Evolutionary conservation across 768 basidiomycete species (phyloP), one percentile per base, ranked within the genome.

Genomic region (Dacryopinax primogenitus): DNA sequence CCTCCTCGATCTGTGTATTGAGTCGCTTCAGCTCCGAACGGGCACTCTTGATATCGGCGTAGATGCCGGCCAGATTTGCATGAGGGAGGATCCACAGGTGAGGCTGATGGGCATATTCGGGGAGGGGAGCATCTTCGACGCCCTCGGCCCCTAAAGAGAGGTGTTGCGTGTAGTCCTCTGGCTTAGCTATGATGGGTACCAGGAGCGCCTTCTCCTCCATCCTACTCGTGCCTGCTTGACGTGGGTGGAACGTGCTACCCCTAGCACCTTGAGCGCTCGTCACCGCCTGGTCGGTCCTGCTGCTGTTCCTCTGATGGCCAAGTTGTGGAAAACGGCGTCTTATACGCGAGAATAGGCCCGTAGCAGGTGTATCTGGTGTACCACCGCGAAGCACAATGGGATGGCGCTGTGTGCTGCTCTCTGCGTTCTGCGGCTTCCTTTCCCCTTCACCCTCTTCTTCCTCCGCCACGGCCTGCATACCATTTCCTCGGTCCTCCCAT

Each of bases 1-100:
- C 79, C 16, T 85, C 82, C n/a, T 78, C 77, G 67, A 91, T 90
- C 71, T 88, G 86, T 9, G 76, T 75, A 71, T 91, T 90, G 72
- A 90, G 86, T 15, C 77, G 76, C 75, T 90, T 89, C 39, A 91
- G 76, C 67, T 78, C 79, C 23, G 84, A 81, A 36, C 89, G 80
- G 83, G 86, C 87, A 64, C 79, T 77, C 33, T 83, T 84, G 70
- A 90, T 90, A 64, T 85, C 83, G 18, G 78, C 71, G 71, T 90
- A 92, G 21, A 88, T 83, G 4, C 76, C 72, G 7, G 84, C 84
- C 11, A 90, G 82, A 64, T 83, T 79, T 33, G 83, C 82, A 63
- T 84, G 87, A 69, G 85, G 79, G 33, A 88, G 72, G 6, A 86
- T 86, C 11, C 87, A 86, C 37, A 84, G 75, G n/a, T n/a, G n/a